Percentiles rank a stretch among this genome's conserved stretches.
Evolutionary conservation across 805 yeast genomes (phyloP).

Genomic region (Kurtzmaniella fragi): DNA sequence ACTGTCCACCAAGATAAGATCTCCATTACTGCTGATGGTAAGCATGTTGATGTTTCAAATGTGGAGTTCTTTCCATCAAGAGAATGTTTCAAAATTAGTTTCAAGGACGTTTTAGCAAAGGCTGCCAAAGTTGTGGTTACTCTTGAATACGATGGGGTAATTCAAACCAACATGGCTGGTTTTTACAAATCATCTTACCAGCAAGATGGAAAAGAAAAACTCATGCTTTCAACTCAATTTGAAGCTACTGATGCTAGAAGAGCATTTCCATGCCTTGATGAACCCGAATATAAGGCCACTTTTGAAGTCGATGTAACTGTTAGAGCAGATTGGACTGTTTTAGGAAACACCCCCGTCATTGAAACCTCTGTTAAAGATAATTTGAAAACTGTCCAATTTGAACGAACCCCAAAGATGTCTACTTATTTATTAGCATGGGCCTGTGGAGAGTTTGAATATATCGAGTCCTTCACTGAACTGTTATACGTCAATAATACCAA

Average conservation of each 20-base stretch:
- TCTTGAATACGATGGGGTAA: slow-evolving; percentile 36
- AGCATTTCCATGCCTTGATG: slow-evolving; percentile 56
- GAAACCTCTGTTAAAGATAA: slow-evolving; percentile 5
- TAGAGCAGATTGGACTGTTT: slow-evolving; percentile 28
- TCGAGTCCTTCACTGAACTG: slow-evolving; percentile 41
- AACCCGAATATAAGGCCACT: slow-evolving; percentile 52
- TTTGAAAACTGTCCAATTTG: slow-evolving; percentile 30
- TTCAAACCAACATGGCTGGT: slow-evolving; percentile 54
- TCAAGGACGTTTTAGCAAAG: slow-evolving; percentile 28
- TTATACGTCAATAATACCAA: slow-evolving; percentile 32
- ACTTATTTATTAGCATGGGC: slow-evolving; percentile 58
- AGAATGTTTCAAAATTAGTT: slow-evolving; percentile 60
- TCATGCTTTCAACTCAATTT: slow-evolving; percentile 49
- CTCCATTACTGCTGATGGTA: slow-evolving; percentile 18
- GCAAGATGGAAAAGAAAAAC: slow-evolving; percentile 31
- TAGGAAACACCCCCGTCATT: slow-evolving; percentile 45
- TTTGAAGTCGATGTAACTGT: slow-evolving; percentile 42
- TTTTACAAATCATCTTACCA: slow-evolving; percentile 45
- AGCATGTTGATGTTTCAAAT: slow-evolving; percentile 14
- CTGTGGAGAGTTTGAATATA: slow-evolving; percentile 50
- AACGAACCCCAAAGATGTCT: slow-evolving; percentile 50
- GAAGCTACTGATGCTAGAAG: slow-evolving; percentile 58
- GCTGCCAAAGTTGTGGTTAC: slow-evolving; percentile 22
- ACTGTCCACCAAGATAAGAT: slow-evolving; percentile 16
- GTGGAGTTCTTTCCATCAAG: slow-evolving; percentile 40